Evolutionary conservation across 257 asterid species (phyloP).

Genomic region (Solanum rostratum): DNA sequence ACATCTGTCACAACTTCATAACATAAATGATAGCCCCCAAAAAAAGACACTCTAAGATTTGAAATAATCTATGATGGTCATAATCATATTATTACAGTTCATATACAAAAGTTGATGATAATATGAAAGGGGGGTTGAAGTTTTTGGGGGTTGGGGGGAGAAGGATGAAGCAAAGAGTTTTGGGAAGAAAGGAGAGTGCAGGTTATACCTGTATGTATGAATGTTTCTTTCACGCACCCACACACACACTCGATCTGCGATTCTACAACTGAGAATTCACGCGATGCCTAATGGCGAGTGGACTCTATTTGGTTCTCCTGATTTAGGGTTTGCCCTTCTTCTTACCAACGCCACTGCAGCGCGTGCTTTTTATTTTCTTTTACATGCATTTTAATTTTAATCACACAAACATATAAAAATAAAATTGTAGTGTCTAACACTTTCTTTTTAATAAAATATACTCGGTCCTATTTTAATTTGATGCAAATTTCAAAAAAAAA

Average conservation of each 20-base stretch:
- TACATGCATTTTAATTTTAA: neutral
- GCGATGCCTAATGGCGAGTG: slow-evolving; percentile 7
- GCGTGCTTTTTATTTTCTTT: neutral
- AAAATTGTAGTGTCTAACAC: no score
- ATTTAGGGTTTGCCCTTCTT: neutral
- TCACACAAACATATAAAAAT: neutral
- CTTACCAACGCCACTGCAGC: slow-evolving; percentile 3
- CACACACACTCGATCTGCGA: neutral
- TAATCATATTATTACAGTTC: neutral
- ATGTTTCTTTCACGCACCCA: neutral
- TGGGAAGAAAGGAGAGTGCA: neutral
- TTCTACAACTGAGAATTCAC: slow-evolving; percentile 2
- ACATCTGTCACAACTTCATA: neutral
- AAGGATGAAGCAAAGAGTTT: neutral
- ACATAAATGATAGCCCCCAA: neutral
- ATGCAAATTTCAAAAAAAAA: no score
- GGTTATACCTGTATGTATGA: neutral
- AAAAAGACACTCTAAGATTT: no score
- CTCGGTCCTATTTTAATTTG: no score
- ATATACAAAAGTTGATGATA: neutral
- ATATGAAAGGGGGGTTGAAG: neutral
- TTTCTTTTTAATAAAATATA: no score
- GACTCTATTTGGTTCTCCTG: neutral
- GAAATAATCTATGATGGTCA: neutral
- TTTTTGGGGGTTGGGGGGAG: neutral